phyloP scores from a whole-genome alignment of 805 yeast genomes.

The Blastobotrys parvus region DNA sequence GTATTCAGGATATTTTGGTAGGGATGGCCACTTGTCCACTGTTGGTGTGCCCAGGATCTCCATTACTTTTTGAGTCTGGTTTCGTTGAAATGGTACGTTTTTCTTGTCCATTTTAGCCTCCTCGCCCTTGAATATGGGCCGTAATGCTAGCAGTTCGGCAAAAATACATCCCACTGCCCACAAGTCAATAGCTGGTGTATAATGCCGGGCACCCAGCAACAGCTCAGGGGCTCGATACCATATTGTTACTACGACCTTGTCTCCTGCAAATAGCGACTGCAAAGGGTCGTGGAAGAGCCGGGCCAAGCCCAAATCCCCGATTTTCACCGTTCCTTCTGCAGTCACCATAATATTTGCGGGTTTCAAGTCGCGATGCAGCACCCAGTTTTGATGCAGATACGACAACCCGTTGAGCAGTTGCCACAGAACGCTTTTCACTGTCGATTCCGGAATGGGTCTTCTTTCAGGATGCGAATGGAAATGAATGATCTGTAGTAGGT shows the following conservation, averaged over 20 bases:
- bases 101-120: slow-evolving; percentile 95
- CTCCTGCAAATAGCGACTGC: slow-evolving; percentile 83
- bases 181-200: slow-evolving; percentile 83
- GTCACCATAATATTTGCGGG: slow-evolving; percentile 98
- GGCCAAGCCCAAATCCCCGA: slow-evolving; percentile 91
- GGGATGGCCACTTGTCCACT: slow-evolving; percentile 65
- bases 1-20: slow-evolving; percentile 79
- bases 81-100: slow-evolving; percentile 87
- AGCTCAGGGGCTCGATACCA: slow-evolving; percentile 96
- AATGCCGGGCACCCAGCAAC: slow-evolving; percentile 83
- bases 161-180: slow-evolving; percentile 97
- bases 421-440: slow-evolving; percentile 80
- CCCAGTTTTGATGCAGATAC: slow-evolving; percentile 92
- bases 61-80: slow-evolving; percentile 81
- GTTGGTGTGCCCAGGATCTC: slow-evolving; percentile 93
- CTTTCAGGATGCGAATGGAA: slow-evolving; percentile 86
- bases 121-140: slow-evolving; percentile 96
- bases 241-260: slow-evolving; percentile 91
- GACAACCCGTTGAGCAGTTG: slow-evolving; percentile 89
- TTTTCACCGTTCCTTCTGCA: slow-evolving; percentile 80
- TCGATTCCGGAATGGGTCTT: slow-evolving; percentile 65
- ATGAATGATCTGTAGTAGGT: slow-evolving; percentile 86
- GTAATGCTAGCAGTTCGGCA: slow-evolving; percentile 78
- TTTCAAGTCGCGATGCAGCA: slow-evolving; percentile 87
- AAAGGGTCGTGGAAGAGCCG: slow-evolving; percentile 79